Conservation (phyloP, 2,329 filamentous ascomycete genomes). For the Hypoxylon sp. region DNA sequence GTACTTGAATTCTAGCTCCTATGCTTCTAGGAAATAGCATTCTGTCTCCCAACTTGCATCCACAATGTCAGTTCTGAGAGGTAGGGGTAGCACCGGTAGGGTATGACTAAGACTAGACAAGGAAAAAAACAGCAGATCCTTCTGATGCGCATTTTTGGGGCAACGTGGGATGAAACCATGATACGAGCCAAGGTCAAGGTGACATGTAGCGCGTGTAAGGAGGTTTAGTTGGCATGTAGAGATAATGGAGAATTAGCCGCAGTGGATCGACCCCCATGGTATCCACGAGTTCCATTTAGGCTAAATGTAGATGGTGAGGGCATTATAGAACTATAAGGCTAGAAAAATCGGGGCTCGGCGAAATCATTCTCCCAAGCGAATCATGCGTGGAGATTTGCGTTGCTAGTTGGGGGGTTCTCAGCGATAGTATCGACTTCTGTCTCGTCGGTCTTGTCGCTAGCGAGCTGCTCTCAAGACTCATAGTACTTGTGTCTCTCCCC, state of each 20-base stretch:
- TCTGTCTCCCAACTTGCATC: too few relatives aligned
- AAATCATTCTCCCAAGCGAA: conserved; percentile 37
- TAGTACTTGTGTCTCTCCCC: conserved; percentile 4
- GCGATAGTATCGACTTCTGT: conserved; percentile 17
- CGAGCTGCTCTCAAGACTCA: conserved; percentile 8
- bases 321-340: conserved; percentile 7
- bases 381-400: conserved; percentile 9
- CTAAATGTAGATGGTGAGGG: conserved; percentile 29
- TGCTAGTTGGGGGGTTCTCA: conserved; percentile 20
- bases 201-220: too few relatives aligned
- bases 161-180: conserved; percentile 27
- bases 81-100: too few relatives aligned
- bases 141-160: not conserved
- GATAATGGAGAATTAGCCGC: conserved; percentile 33
- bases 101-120: conserved; percentile 8
- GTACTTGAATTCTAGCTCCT: too few relatives aligned
- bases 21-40: too few relatives aligned
- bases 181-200: conserved; percentile 12
- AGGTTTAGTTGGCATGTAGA: conserved; percentile 9
- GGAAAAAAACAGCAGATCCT: conserved; percentile 3
- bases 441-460: conserved; percentile 23
- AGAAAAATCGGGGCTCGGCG: conserved; percentile 31
- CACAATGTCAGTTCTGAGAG: too few relatives aligned
- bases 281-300: conserved; percentile 30
- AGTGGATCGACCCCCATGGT: conserved; percentile 30